phyloP scores from a whole-genome alignment of 2,329 filamentous ascomycete species.

The Colletotrichum truncatum region DNA sequence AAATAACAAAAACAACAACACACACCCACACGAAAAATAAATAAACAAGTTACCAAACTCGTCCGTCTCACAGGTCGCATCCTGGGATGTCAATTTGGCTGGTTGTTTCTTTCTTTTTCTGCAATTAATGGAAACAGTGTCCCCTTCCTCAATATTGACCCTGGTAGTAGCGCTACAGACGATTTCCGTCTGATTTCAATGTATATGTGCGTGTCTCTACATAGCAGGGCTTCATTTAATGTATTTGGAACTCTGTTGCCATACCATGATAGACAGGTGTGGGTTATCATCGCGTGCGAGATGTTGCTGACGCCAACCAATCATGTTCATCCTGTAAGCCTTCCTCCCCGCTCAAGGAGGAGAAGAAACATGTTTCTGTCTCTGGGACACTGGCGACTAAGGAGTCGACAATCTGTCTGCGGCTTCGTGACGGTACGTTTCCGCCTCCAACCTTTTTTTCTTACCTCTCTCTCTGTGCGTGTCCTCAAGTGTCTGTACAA shows the following conservation, averaged over 20 bases:
- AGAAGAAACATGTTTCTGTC: too few relatives aligned
- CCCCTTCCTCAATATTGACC: conserved; percentile 3
- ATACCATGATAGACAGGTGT: neutral
- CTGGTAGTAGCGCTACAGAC: conserved; percentile 4
- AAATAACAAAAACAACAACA: conserved; percentile 8
- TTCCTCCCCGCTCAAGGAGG: too few relatives aligned
- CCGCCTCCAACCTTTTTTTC: conserved; percentile 8
- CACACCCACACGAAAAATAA: neutral
- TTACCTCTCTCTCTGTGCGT: neutral
- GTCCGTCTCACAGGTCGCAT: neutral
- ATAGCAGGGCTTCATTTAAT: neutral
- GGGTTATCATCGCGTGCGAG: too few relatives aligned
- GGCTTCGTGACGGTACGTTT: conserved; percentile 15
- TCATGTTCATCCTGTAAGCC: too few relatives aligned
- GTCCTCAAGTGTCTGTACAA: too few relatives aligned
- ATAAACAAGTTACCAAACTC: conserved; percentile 24
- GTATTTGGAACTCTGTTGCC: neutral
- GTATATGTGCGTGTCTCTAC: neutral
- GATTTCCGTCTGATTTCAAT: conserved; percentile 20
- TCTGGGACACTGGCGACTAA: too few relatives aligned
- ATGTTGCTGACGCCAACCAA: too few relatives aligned
- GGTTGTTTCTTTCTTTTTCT: too few relatives aligned
- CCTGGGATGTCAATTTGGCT: too few relatives aligned
- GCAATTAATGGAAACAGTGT: neutral
- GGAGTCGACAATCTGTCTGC: neutral